Evolutionary conservation across 2,329 filamentous ascomycete genomes (phyloP), one percentile per base, ranked within the genome.

Genomic region (Trematosphaeria pertusa): DNA sequence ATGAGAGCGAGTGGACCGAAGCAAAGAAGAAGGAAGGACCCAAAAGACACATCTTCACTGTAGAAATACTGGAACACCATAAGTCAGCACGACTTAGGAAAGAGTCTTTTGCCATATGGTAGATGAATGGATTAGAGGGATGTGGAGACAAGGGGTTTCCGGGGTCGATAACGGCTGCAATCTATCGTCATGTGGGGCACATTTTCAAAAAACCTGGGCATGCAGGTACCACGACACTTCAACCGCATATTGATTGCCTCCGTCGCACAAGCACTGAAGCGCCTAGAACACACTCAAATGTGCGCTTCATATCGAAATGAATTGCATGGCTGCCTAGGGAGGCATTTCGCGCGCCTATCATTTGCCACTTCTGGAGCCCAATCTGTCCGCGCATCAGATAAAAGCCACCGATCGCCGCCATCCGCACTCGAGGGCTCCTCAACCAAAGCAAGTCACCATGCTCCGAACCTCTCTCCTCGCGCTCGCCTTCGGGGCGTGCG

Each of bases 191-290:
- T 39, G 48, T 50, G 48, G 48, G 48, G 48, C 48, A 26, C 33
- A n/a, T 11, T 41, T 20, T 28, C 30, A 22, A 37, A n/a, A n/a
- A n/a, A n/a, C n/a, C n/a, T n/a, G n/a, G n/a, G 21, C 19, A 38
- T 38, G 22, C 43, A 50, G 43, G 34, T 40, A 43, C 42, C 37
- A 9, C 18, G 12, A 14, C 38, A 46, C 28, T 46, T 50, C 39
- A 50, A 15, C 48, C 48, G 48, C 31, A 26, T 22, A 50, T 50
- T 50, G 43, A 43, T 46, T 43, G 35, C 38, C 12, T 34, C 12
- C 7, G 12, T 28, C 12, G 24, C 7, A 8, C 24, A 28, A 12
- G 8, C 12, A 28, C 24, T 12, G 8, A 8, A 8, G 12, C 24
- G 12, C 24, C 8, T 28, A 7, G 24, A 28, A 28, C 18, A 10